Evolutionary conservation across 495 filamentous ascomycete species (phyloP), one percentile per base, ranked within the genome.

Genomic region (Articulospora tetracladia): DNA sequence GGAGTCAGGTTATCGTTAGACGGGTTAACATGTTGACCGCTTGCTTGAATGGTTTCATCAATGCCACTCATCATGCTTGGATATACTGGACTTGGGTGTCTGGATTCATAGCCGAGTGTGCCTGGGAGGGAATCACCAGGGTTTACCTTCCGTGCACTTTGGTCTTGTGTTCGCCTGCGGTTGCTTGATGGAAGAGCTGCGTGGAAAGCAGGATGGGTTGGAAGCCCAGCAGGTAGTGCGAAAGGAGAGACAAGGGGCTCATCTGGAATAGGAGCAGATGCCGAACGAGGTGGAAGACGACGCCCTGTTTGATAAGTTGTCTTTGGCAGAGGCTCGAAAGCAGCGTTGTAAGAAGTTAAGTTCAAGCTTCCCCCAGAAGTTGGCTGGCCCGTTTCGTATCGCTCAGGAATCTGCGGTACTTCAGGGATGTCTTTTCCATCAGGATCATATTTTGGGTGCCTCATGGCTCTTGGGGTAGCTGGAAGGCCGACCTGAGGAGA

Each of bases 391-490:
- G 64, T 57, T 53, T 67, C 72, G 55, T 78, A 79, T 17, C 74
- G 77, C 19, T 82, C 75, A 4, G 89, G 86, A 7, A 93, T 78
- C 10, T 81, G 77, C 1, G 91, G 89, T 1, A 92, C 83, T 13
- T 82, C 79, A 26, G 86, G 86, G 47, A 83, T 83, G 47, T 72
- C 72, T 24, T 82, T 78, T 56, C 75, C 75, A 41, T 85, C 78
- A 0, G 79, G 77, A 62, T 85, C 80, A 62, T 92, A 86, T 50
- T 86, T 86, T 2, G 85, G 83, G 68, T 92, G 85, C 25, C 88
- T 82, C 91, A 95, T 94, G 1, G 91, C 90, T 73, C 87, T 80
- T 22, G 92, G 91, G 7, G 91, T 95, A 3, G 91, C 89, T 44
- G 92, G 90, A 1, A 96, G 78, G 1, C 92, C 91, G 56, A 92